Base-by-base conservation (phyloP, 2,329 filamentous ascomycete species). In the Fusarium musae region DNA sequence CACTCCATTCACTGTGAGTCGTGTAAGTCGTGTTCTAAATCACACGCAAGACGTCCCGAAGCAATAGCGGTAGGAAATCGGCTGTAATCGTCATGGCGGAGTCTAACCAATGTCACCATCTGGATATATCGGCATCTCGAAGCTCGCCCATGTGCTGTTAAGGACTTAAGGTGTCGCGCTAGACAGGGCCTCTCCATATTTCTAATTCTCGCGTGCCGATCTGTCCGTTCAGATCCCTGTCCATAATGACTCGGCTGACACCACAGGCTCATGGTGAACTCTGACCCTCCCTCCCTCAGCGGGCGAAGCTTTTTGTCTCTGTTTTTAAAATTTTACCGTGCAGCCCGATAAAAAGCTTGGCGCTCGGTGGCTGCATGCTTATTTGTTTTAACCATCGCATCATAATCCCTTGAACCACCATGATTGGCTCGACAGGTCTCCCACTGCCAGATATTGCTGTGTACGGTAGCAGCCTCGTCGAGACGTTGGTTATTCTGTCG, bases 121-220 rank as follows among this genome's bases (percentile, higher is more conserved):
- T 76, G 74, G 76, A 76, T 78, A 77, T 78, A 62, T 78, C 76
- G 76, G 76, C 76, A 78, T 76, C 76, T 75, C 50, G 23, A 53
- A 28, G 34, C 34, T 53, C 44, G 47, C 36, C 32, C 59, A 61
- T 63, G 56, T 59, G 56, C 59, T 60, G 63, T 74, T 65, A 58
- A 66, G 65, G 66, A 53, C 59, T 54, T 44, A 66, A 66, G 64
- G 64, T 66, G 52, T 65, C 50, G 66, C 70, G 70, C 70, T 74
- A 73, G 70, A 73, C 70, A 73, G 65, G 72, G 72, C 46, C 72
- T 75, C 72, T 71, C 72, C 72, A 73, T 75, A 75, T 65, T 75
- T 73, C 66, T 74, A 74, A 69, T 74, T 60, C 71, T 75, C 72
- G 72, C 64, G 68, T 78, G 76, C 76, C 76, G 76, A 77, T 77